Evolutionary conservation across 257 asterid species (phyloP), one percentile per base, ranked within the genome.

Genomic region (Solanum etuberosum): DNA sequence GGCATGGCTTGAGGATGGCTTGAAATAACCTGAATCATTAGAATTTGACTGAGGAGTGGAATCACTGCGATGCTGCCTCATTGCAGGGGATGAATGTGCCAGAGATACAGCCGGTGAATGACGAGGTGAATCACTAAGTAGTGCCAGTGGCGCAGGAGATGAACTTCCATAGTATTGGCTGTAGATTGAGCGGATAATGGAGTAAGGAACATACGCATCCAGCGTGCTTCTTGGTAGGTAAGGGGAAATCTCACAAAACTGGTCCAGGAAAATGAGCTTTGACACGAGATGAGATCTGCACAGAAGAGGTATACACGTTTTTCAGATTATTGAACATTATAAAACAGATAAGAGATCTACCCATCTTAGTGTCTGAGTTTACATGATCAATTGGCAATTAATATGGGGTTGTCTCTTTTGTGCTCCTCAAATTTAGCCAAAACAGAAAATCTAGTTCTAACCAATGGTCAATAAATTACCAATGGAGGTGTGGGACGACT

Each of bases 201-300:
- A 89, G 63, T 93, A 96, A 25, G 99, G 99, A 84, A 97, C 90
- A 40, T 93, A 95, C 9, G 95, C 89, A 88, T 97, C 99, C 92
- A 97, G 89, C 13, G 94, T 72, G 93, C 99, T 97, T 90, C 99
- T 91, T 16, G 99, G 96, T 32, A 97, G 86, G 90, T 91, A 94
- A 13, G 98, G 97, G 8, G 99, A 96, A 85, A 97, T 87, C 83
- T 94, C 99, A 57, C 99, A 95, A 81, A 97, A 84, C 89, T 96
- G 99, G 87, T 97, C 99, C 43, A 96, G 98, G 88, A 96, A 97
- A 83, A 97, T 95, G 88, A 97, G 95, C 95, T 97, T 96, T 27
- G 98, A 97, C 12, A 92, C 94, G 12, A 97, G 93, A 89, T 92
- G 93, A 88, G 98, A 95, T 89, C 99, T 96, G 88, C 27, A 29